Percentiles rank a stretch among this genome's conserved stretches.
Evolutionary conservation across 495 filamentous ascomycete genomes (phyloP).

Genomic region (Sordaria brevicollis): DNA sequence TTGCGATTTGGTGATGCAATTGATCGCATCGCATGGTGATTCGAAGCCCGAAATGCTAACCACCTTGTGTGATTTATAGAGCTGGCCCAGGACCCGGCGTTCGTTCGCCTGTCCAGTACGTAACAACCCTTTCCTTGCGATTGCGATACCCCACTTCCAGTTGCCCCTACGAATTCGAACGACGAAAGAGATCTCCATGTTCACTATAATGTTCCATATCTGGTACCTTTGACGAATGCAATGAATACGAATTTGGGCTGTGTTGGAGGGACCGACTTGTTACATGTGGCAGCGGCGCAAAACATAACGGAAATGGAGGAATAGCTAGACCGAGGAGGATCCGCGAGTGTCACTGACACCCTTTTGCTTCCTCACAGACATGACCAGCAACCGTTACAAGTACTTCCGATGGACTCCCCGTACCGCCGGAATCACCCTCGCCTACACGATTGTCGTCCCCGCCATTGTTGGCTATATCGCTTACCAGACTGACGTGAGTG

Average conservation of each 20-base stretch:
- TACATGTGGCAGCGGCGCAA: background rate
- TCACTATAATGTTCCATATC: background rate
- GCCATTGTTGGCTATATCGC: constrained; percentile 55
- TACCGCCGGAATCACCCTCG: constrained; percentile 66
- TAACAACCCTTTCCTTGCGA: constrained; percentile 15
- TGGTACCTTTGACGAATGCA: background rate
- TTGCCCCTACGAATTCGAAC: background rate
- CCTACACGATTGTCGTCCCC: constrained; percentile 65
- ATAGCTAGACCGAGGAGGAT: background rate
- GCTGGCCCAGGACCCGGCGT: constrained; percentile 64
- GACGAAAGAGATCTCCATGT: background rate
- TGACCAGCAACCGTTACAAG: constrained; percentile 77
- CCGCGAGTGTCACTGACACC: background rate
- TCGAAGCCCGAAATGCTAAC: constrained; percentile 13
- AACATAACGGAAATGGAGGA: background rate
- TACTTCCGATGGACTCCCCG: constrained; percentile 89
- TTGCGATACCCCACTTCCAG: background rate
- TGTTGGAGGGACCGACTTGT: background rate
- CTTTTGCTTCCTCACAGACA: constrained; percentile 43
- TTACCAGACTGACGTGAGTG: constrained; percentile 76
- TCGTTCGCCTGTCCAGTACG: constrained; percentile 68
- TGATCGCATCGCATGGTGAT: background rate
- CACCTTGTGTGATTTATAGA: constrained; percentile 20
- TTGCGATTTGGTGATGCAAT: background rate
- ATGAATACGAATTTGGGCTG: background rate